Base-by-base conservation (phyloP, 2,329 filamentous ascomycete species). In the Pseudocercospora vitis region DNA sequence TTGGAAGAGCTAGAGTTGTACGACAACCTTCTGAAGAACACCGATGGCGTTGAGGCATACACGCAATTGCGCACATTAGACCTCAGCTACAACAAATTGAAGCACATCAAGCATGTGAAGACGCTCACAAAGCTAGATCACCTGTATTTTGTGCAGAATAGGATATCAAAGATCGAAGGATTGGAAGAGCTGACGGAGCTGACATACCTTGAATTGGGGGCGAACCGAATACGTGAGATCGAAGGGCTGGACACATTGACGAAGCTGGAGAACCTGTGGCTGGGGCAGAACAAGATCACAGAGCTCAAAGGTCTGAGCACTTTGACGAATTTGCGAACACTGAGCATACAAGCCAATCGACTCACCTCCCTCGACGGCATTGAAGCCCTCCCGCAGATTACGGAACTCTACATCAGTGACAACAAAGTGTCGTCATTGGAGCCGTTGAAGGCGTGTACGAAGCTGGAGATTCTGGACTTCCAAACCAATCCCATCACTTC, bases 81-180 rank as follows among this genome's bases (percentile, higher is more conserved):
- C 70, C 79, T 99, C 48, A 95, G 89, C 71, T 99, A 96, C 82
- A 99, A 99, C 78, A 97, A 97, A 78, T 92, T 99, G 76, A 96
- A 96, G 72, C 91, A 96, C 73, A 95, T 99, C 76, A 96, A 95
- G 73, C 85, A 92, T 65, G 76, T 97, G 61, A 81, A 81, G 54
- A 87, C 92, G 65, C 76, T 99, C 55, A 86, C 76, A 18, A 81
- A 90, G 50, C 80, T 97, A 53, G 87, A 81, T 58, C 90, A 97
- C 63, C 71, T 99, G 2, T 99, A 88, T 71, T 88, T 99, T 64
- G 90, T 97, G 46, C 89, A 95, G 68, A 97, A 99, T 74, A 94
- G 94, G 72, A 95, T 99, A 68, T 81, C 81, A 61, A 85, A 79
- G 51, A 96, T 99, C 65, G 92, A 97, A 67, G 87, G 86, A 11